Conservation (phyloP, 805 yeast genomes). For the Wickerhamiella azymoides region DNA sequence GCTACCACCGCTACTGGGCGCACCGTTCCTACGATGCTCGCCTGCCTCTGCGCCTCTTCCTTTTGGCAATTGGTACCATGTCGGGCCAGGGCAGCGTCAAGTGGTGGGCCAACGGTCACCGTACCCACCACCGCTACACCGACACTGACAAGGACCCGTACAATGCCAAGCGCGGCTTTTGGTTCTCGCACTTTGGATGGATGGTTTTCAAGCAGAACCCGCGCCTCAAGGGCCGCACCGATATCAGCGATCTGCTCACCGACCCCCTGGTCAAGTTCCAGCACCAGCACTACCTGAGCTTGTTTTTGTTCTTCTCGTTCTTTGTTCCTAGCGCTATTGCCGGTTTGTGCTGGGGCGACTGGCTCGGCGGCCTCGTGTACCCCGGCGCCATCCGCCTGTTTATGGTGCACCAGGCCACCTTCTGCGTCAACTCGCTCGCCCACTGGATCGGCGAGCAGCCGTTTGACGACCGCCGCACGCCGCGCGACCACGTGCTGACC, state of each 20-base stretch:
- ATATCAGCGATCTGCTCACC: constrained; percentile 49
- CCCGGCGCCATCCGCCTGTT: constrained; percentile 66
- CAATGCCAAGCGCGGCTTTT: constrained; percentile 63
- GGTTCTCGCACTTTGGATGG: constrained; percentile 86
- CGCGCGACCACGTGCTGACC: constrained; percentile 49
- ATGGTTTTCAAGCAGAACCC: constrained; percentile 54
- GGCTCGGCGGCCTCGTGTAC: constrained; percentile 59
- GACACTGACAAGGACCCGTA: constrained; percentile 87
- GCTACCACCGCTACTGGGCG: constrained; percentile 70
- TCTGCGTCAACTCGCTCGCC: constrained; percentile 70
- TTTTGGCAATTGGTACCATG: constrained; percentile 53
- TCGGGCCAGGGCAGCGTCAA: constrained; percentile 64
- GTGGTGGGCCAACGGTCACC: constrained; percentile 72
- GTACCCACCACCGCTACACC: constrained; percentile 81
- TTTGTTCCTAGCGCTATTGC: constrained; percentile 53
- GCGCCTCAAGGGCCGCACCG: constrained; percentile 49
- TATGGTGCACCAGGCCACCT: constrained; percentile 63
- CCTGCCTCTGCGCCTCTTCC: constrained; percentile 32
- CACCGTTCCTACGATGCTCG: constrained; percentile 43
- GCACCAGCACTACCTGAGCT: constrained; percentile 49
- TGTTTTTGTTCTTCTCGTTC: constrained; percentile 40
- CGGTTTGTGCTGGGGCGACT: constrained; percentile 61
- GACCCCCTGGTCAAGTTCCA: constrained; percentile 51
- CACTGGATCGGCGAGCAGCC: constrained; percentile 67
- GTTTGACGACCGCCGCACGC: constrained; percentile 60